A percentile compares a stretch with the other conserved stretches of the same genome.
These are phyloP conservation scores for Melampsora larici-populina DNA, from an alignment of 1,284 basidiomycete genomes.

Conservation along the genomic window DNA sequence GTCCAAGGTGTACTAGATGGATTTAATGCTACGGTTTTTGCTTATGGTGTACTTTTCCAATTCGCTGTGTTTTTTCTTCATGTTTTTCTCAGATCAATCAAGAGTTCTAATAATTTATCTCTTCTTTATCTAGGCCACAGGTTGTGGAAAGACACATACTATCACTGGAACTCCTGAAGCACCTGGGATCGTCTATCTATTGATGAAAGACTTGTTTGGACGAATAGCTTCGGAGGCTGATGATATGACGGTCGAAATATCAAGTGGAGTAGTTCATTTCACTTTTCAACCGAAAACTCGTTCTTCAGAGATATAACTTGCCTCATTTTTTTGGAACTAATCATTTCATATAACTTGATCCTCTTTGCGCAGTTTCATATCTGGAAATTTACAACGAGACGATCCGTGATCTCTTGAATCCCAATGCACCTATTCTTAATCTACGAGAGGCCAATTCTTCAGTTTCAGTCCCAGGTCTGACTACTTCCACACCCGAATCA, in stretches of 20 bases:
- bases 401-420: conserved; percentile 84
- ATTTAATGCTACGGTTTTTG: conserved; percentile 95
- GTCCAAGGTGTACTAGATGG: conserved; percentile 79
- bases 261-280: conserved; percentile 40
- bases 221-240: conserved; percentile 77
- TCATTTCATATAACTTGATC: background rate
- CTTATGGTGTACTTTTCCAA: conserved; percentile 74
- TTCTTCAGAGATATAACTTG: background rate
- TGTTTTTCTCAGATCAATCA: background rate
- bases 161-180: conserved; percentile 82
- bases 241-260: conserved; percentile 75
- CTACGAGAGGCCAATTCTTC: conserved; percentile 79
- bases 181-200: conserved; percentile 87
- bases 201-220: conserved; percentile 93
- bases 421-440: conserved; percentile 63
- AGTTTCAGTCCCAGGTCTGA: conserved; percentile 81
- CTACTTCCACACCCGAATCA: conserved; percentile 69
- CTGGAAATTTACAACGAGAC: conserved; percentile 98
- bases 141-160: conserved; percentile 96
- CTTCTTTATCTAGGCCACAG: conserved; percentile 70
- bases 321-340: background rate
- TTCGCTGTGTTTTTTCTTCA: background rate
- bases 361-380: conserved; percentile 68
- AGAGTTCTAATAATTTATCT: background rate
- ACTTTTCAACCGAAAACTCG: background rate